A percentile compares a stretch with the other conserved stretches of the same genome.
Evolutionary conservation across 768 basidiomycete species (phyloP).

Genomic region (Russula brevipes): DNA sequence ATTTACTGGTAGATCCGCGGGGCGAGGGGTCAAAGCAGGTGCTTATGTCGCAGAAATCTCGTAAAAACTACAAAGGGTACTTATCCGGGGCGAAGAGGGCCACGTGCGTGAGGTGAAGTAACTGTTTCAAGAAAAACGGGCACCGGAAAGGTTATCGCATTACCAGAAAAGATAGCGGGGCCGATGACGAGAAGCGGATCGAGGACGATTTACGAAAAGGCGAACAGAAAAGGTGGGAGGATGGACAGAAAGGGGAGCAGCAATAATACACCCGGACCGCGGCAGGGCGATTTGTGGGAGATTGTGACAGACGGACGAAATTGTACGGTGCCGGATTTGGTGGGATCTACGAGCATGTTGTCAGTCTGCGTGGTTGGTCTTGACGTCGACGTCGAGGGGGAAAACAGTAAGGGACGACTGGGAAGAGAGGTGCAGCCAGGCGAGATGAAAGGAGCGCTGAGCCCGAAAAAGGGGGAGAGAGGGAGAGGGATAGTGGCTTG

Average conservation of each 20-base stretch:
- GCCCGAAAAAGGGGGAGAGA: conserved; percentile 17
- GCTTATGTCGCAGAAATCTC: background rate
- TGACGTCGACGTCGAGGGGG: background rate
- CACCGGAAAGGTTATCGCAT: background rate
- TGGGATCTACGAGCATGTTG: conserved; percentile 13
- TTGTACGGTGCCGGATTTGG: conserved; percentile 14
- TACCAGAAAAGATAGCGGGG: background rate
- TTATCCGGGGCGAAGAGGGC: background rate
- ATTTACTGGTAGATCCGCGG: conserved; percentile 10
- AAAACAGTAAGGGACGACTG: background rate
- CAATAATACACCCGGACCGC: background rate
- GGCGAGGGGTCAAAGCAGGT: background rate
- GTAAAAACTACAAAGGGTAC: background rate
- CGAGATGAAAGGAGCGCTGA: conserved; percentile 19
- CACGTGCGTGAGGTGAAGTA: conserved; percentile 1
- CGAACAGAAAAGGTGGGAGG: conserved; percentile 8
- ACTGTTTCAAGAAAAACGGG: background rate
- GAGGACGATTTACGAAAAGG: conserved; percentile 9
- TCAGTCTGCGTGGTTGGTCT: background rate
- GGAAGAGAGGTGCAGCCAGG: background rate
- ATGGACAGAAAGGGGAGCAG: conserved; percentile 2
- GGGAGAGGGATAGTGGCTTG: conserved; percentile 9
- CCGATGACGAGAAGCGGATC: conserved; percentile 7
- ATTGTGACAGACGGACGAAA: conserved; percentile 13
- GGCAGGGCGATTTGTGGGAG: conserved; percentile 13